Conservation (phyloP, 148 eudicot species). For the Chenopodium formosanum region DNA sequence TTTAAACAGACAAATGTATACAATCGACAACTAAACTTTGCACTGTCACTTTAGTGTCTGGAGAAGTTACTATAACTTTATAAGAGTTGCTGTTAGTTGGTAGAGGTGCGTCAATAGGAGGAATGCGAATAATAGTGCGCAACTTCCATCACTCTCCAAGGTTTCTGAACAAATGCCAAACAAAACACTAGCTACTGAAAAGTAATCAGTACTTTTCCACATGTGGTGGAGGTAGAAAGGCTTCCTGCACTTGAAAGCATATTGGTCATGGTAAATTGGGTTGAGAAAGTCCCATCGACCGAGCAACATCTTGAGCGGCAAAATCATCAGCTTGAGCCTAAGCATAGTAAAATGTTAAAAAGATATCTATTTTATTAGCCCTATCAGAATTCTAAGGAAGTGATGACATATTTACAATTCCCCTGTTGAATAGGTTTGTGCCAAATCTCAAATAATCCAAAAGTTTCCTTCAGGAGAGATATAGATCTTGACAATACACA, state of each 20-base stretch:
- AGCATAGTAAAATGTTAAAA: neutral
- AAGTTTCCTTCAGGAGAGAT: no score
- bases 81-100: constrained; percentile 3
- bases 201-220: neutral
- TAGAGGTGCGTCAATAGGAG: neutral
- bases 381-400: neutral
- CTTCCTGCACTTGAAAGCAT: constrained; percentile 4
- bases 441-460: no score
- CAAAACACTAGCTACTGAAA: constrained; percentile 11
- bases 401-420: no score
- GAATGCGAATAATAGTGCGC: neutral
- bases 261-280: constrained; percentile 41
- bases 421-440: neutral
- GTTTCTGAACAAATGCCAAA: constrained; percentile 6
- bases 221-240: neutral
- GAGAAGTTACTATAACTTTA: neutral
- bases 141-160: neutral
- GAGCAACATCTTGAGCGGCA: constrained; percentile 44
- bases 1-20: neutral
- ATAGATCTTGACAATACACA: no score
- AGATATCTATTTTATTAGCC: neutral
- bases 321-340: constrained; percentile 47
- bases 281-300: constrained; percentile 49
- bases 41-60: neutral
- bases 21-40: neutral